Conservation (phyloP, 768 basidiomycete genomes). For the Lactarius tabidus region DNA sequence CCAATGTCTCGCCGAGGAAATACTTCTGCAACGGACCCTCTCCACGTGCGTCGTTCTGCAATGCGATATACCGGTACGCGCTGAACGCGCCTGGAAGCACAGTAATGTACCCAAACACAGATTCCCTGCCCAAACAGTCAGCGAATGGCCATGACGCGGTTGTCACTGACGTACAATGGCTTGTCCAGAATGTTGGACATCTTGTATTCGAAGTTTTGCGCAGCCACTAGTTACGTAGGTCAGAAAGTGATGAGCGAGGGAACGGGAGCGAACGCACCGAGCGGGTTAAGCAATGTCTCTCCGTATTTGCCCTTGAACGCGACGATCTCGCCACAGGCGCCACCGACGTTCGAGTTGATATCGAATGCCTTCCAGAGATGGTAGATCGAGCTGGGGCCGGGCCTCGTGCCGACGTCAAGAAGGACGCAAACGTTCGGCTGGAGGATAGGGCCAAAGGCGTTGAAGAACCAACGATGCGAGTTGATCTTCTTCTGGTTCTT, state of each 20-base stretch:
- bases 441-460: conserved; percentile 77
- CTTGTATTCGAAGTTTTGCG: conserved; percentile 94
- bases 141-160: background rate
- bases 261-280: conserved; percentile 33
- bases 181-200: conserved; percentile 93
- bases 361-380: conserved; percentile 95
- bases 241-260: background rate
- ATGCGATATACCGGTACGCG: conserved; percentile 85
- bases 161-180: conserved; percentile 48
- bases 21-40: conserved; percentile 93
- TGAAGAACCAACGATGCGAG: conserved; percentile 94
- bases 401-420: conserved; percentile 83
- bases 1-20: conserved; percentile 95
- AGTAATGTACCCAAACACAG: conserved; percentile 90
- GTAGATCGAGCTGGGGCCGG: conserved; percentile 85
- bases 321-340: conserved; percentile 96
- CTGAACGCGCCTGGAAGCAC: conserved; percentile 92
- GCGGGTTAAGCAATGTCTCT: conserved; percentile 73
- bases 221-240: conserved; percentile 50
- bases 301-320: conserved; percentile 85
- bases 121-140: conserved; percentile 44
- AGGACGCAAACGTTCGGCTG: conserved; percentile 90
- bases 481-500: conserved; percentile 97
- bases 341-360: conserved; percentile 85
- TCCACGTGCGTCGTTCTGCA: conserved; percentile 80